Base-by-base conservation (phyloP, 2,329 filamentous ascomycete genomes). In the Xylaria sp. region DNA sequence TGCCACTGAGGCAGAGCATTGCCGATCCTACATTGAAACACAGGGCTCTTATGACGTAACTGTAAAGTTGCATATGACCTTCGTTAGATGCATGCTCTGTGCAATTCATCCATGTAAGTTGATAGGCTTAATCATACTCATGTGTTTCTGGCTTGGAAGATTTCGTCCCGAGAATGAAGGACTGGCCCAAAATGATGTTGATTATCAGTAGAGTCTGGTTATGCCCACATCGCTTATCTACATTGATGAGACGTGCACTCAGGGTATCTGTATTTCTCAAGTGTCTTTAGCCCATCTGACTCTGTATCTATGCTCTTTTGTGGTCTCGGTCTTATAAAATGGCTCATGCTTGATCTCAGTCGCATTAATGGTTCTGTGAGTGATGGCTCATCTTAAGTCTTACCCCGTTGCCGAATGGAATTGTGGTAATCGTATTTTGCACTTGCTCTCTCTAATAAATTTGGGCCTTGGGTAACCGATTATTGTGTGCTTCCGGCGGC, bases 1-100 rank as follows among this genome's bases (percentile, higher is more conserved):
- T 60, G 55, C 27, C 47, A 48, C 34, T 5, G 51, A 62, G 57
- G 62, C 36, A 58, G 36, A 61, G 61, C 32, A 42, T 11, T 50
- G 57, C 24, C 21, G 45, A 65, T 61, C 56, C 17, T 19, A 47
- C 39, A 11, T 17, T 14, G 3, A 6, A 30, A 56, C 14, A 54
- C 3, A 17, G 27, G 36, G 17, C n/a, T 12, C 1, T 27, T 19
- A 51, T 54, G 27, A 58, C 27, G 57, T 57, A 57, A 19, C 39
- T 21, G 17, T 11, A 5, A 50, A 60, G 39, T 39, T 3, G n/a
- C 11, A 54, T 47, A 45, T 30, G 11, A 36, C 19, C 14, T 36
- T 42, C 27, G 27, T 24, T 14, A 34, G n/a, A 24, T 36, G 27
- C 8, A 55, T 14, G 21, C 12, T 39, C 53, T 24, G 19, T 7